Percentiles rank a stretch among this genome's conserved stretches.
These are phyloP conservation scores for Raphidocelis subcapitata DNA, from an alignment of 139 green algal species.

Conservation along the genomic window DNA sequence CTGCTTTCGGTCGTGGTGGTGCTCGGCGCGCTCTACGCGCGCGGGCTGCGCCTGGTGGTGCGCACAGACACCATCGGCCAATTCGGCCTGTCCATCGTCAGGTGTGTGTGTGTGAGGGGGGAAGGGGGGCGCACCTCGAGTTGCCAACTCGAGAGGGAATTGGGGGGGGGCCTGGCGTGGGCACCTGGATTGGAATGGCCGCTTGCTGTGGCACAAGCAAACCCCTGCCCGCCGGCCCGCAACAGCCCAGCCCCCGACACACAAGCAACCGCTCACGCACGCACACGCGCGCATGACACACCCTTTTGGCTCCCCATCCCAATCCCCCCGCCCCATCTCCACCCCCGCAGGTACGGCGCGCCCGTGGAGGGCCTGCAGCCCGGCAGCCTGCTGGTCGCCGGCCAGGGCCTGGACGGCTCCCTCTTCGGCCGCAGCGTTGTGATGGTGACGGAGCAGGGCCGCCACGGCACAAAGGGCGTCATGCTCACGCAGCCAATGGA, in stretches of 20 bases:
- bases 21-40: slow-evolving; percentile 4
- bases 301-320: too few relatives aligned
- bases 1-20: slow-evolving; percentile 1
- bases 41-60: slow-evolving; percentile 11
- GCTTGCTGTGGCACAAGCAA: too few relatives aligned
- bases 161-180: too few relatives aligned
- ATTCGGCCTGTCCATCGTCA: not conserved
- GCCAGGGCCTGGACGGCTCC: not conserved
- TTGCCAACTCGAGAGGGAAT: too few relatives aligned
- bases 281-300: too few relatives aligned
- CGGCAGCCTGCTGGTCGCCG: slow-evolving; percentile 13
- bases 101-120: too few relatives aligned
- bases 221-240: too few relatives aligned
- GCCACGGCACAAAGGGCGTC: not conserved
- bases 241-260: too few relatives aligned
- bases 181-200: too few relatives aligned
- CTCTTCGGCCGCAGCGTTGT: slow-evolving; percentile 8
- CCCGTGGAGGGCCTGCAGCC: slow-evolving; percentile 4
- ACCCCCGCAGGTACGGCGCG: not conserved
- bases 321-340: too few relatives aligned
- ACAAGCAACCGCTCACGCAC: too few relatives aligned
- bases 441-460: slow-evolving; percentile 8
- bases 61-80: not conserved
- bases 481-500: not conserved
- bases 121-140: too few relatives aligned